phyloP scores from a whole-genome alignment of 306 rosid species.

The Cicer cuneatum region DNA sequence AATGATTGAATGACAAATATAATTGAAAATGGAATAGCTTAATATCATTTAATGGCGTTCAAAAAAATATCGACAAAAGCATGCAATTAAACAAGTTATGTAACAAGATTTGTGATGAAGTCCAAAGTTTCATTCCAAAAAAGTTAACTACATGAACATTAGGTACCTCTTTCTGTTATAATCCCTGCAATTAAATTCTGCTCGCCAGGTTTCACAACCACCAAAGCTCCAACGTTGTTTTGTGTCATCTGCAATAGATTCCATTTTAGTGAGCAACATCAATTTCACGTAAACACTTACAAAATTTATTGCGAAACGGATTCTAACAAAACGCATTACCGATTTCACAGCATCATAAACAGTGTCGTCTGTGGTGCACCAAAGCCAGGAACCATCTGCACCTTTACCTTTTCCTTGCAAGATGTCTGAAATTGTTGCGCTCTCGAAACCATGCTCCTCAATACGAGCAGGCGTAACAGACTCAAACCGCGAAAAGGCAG shows the following conservation, averaged over 20 bases:
- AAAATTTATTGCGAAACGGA: constrained; percentile 22
- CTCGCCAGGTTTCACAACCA: constrained; percentile 88
- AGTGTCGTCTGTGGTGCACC: constrained; percentile 92
- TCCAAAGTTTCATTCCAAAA: not conserved
- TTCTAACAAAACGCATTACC: constrained; percentile 58
- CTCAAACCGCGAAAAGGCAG: constrained; percentile 62
- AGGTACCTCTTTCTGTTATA: constrained; percentile 92
- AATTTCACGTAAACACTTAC: constrained; percentile 13
- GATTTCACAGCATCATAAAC: constrained; percentile 98
- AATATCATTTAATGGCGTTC: not conserved
- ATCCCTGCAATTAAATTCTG: constrained; percentile 83
- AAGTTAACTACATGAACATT: not conserved
- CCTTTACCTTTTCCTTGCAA: constrained; percentile 77
- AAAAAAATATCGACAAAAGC: constrained; percentile 14
- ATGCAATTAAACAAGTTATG: not conserved
- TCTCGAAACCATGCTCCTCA: constrained; percentile 98
- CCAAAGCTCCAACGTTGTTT: constrained; percentile 96
- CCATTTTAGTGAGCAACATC: not conserved
- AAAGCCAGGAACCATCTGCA: constrained; percentile 99
- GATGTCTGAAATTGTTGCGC: constrained; percentile 86
- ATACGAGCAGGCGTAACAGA: constrained; percentile 65
- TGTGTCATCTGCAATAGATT: constrained; percentile 84
- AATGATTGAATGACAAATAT: not conserved
- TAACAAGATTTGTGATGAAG: too few relatives aligned
- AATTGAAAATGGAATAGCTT: not conserved